phyloP scores from a whole-genome alignment of 1,284 basidiomycete genomes.

The Marasmius fiardii region DNA sequence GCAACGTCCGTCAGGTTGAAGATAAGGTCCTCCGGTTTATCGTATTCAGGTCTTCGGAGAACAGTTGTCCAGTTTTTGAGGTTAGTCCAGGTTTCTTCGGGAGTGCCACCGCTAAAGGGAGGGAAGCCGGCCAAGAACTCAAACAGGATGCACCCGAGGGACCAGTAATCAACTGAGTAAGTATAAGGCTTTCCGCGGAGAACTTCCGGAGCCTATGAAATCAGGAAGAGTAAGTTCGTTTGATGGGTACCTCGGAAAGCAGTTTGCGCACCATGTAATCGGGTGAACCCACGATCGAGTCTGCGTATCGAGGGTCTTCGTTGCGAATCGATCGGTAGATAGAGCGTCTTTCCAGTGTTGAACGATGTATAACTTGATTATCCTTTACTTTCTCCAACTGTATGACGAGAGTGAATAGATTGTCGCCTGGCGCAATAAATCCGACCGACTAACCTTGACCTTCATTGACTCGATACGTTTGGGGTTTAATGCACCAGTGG shows the following conservation, averaged over 20 bases:
- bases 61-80: constrained; percentile 97
- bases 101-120: constrained; percentile 93
- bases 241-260: background rate
- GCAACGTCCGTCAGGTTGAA: constrained; percentile 95
- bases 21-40: constrained; percentile 93
- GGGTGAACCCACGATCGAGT: constrained; percentile 97
- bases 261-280: constrained; percentile 76
- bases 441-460: constrained; percentile 64
- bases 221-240: background rate
- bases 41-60: constrained; percentile 89
- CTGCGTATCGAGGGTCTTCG: constrained; percentile 91
- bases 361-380: constrained; percentile 86
- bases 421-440: constrained; percentile 2
- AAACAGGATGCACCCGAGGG: constrained; percentile 96
- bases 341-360: constrained; percentile 92
- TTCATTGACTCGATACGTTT: constrained; percentile 93
- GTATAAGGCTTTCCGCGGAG: constrained; percentile 93
- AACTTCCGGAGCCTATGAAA: constrained; percentile 76
- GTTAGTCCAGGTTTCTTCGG: constrained; percentile 99
- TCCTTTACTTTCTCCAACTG: constrained; percentile 97
- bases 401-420: constrained; percentile 3
- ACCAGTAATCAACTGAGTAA: constrained; percentile 98
- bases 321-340: constrained; percentile 93
- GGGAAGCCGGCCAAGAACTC: constrained; percentile 98
- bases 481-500: constrained; percentile 95